These are phyloP conservation scores for Pseudopyricularia cyperi DNA, from an alignment of 2,329 filamentous ascomycete species.

Conservation along the genomic window DNA sequence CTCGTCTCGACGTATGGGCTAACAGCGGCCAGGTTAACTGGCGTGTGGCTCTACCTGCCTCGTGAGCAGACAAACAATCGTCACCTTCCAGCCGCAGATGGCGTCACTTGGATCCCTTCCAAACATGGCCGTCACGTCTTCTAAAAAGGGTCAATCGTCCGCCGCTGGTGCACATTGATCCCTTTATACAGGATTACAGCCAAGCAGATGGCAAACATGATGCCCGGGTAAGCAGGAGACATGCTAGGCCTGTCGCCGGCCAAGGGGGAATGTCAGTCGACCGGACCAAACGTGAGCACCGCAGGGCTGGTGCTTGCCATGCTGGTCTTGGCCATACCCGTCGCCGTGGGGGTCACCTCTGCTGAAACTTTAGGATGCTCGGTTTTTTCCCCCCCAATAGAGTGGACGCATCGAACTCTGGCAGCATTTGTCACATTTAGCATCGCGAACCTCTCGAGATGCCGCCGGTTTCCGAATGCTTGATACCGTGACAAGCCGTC, in stretches of 20 bases:
- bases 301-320: no score
- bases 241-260: neutral
- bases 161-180: neutral
- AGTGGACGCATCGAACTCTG: no score
- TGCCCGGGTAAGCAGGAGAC: neutral
- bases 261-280: neutral
- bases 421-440: no score
- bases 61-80: neutral
- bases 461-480: no score
- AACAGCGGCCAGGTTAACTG: neutral
- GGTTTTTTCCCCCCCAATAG: no score
- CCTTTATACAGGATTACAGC: neutral
- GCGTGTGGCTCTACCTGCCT: neutral
- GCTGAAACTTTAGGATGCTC: no score
- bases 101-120: neutral
- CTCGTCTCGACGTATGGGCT: neutral
- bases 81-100: neutral
- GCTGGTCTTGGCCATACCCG: no score
- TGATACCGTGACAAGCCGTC: neutral
- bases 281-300: neutral
- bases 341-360: no score
- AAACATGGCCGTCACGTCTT: no score
- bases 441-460: no score
- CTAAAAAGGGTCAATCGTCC: neutral
- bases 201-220: neutral